Evolutionary conservation across 768 basidiomycete genomes (phyloP).

Genomic region (Termitomyces heimii): DNA sequence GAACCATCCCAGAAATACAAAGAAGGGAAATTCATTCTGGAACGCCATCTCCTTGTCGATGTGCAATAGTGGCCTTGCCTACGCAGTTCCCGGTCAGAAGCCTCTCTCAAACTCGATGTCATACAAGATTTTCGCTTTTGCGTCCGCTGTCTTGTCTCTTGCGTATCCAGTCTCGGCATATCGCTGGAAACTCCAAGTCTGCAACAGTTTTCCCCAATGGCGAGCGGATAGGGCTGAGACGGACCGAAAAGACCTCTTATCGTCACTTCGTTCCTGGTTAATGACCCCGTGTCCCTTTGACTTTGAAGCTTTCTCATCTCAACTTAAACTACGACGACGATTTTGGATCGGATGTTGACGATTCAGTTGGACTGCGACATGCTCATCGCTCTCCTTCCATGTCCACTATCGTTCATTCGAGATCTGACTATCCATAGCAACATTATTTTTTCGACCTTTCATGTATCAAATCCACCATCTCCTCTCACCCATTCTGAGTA

Average conservation of each 20-base stretch:
- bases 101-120: neutral
- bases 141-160: constrained; percentile 13
- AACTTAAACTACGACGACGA: neutral
- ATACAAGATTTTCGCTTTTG: neutral
- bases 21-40: constrained; percentile 97
- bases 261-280: constrained; percentile 1
- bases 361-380: neutral
- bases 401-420: neutral
- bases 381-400: neutral
- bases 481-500: neutral
- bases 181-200: constrained; percentile 17
- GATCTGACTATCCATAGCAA: neutral
- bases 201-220: neutral
- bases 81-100: neutral
- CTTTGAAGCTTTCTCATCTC: neutral
- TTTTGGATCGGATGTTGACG: neutral
- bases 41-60: constrained; percentile 84
- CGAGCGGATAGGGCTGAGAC: constrained; percentile 5
- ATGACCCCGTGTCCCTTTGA: neutral
- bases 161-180: constrained; percentile 9
- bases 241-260: constrained; percentile 2
- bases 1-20: constrained; percentile 94
- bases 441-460: neutral
- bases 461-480: neutral
- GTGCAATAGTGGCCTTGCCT: constrained; percentile 50